phyloP scores from a whole-genome alignment of 352 stramenopile species.

The Pythium rhizo-oryzae region DNA sequence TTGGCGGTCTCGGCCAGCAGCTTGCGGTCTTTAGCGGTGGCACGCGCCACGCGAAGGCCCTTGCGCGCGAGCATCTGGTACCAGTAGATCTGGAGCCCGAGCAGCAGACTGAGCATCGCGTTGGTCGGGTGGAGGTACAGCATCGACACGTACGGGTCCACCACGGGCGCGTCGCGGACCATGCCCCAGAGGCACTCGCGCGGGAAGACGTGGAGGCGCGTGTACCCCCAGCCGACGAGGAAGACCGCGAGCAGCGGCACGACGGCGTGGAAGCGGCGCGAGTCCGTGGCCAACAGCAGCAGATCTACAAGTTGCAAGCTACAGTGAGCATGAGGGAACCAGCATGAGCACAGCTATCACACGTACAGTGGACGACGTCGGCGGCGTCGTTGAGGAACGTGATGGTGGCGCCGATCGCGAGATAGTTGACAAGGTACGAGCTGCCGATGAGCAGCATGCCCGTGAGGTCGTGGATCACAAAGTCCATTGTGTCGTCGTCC shows the following conservation, averaged over 20 bases:
- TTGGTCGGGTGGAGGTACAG: neutral
- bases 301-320: neutral
- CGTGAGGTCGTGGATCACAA: slow-evolving; percentile 46
- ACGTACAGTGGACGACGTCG: slow-evolving; percentile 46
- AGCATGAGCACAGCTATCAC: too few species aligned
- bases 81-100: slow-evolving; percentile 12
- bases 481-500: slow-evolving; percentile 50
- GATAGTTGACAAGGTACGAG: slow-evolving; percentile 51
- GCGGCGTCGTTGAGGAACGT: slow-evolving; percentile 48
- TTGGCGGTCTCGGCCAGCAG: too few species aligned
- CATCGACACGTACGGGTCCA: neutral
- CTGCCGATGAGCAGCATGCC: slow-evolving; percentile 48
- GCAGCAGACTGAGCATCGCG: neutral
- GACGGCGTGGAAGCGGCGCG: slow-evolving; percentile 1
- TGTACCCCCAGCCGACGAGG: slow-evolving; percentile 32
- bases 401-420: slow-evolving; percentile 38
- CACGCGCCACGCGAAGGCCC: neutral
- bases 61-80: slow-evolving; percentile 3
- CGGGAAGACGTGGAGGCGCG: slow-evolving; percentile 35
- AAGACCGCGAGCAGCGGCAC: slow-evolving; percentile 25
- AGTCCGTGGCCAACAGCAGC: neutral
- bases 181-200: slow-evolving; percentile 27
- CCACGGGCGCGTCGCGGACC: neutral
- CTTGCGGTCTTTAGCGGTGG: neutral
- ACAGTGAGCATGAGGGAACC: too few species aligned